phyloP scores from a whole-genome alignment of 1,284 basidiomycete species.

The Fomitopsis betulina region DNA sequence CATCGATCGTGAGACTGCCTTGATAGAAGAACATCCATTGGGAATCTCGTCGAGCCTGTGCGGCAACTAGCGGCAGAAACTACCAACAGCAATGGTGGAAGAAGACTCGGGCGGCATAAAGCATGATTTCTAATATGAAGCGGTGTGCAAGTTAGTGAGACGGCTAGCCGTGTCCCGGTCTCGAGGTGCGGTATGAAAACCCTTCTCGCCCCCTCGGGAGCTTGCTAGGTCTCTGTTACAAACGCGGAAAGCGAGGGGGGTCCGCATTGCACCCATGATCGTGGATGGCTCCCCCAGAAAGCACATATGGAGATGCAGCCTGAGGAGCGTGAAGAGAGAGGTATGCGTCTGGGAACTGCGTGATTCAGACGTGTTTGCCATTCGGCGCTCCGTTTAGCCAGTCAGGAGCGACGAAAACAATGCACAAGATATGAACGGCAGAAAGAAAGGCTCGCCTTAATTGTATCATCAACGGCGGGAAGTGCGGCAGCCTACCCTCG shows the following conservation, averaged over 20 bases:
- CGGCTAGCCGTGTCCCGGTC: neutral
- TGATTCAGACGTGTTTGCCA: neutral
- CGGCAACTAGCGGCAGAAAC: neutral
- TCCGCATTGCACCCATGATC: neutral
- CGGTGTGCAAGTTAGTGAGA: neutral
- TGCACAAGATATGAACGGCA: no score
- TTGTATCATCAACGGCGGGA: no score
- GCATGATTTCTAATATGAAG: neutral
- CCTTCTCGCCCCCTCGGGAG: neutral
- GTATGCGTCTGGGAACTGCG: neutral
- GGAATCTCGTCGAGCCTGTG: neutral
- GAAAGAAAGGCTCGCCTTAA: neutral
- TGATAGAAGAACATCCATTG: neutral
- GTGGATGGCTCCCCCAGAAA: neutral
- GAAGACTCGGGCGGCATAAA: neutral
- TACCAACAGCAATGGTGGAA: neutral
- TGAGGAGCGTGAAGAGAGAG: no score
- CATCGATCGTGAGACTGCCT: neutral
- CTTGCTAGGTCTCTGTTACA: neutral
- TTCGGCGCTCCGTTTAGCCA: neutral
- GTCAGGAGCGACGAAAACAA: neutral
- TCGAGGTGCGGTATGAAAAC: neutral
- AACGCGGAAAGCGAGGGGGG: no score
- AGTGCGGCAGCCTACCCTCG: no score
- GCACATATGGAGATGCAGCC: no score